Conservation (phyloP, 805 yeast genomes). For the Saccharomycopsis microspora region DNA sequence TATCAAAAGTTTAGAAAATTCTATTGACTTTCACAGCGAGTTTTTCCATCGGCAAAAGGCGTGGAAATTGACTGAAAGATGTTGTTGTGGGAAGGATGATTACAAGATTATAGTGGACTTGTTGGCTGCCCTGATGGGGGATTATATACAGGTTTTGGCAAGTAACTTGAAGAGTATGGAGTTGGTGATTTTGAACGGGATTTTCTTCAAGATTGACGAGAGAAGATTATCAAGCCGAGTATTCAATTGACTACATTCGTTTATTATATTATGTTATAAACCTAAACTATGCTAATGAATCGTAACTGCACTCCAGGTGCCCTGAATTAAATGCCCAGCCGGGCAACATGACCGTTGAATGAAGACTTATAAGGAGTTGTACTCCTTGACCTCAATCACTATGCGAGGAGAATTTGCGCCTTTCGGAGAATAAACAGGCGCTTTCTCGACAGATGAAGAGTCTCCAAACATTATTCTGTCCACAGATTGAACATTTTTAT, state of each 20-base stretch:
- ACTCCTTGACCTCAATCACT: too few species aligned
- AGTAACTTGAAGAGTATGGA: conserved; percentile 3
- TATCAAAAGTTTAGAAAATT: conserved; percentile 4
- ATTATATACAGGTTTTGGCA: conserved; percentile 2
- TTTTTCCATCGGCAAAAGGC: conserved; percentile 10
- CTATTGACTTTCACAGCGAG: conserved; percentile 5
- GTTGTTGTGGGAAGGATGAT: conserved; percentile 4
- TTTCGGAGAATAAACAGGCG: too few species aligned
- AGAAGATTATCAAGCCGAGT: not conserved
- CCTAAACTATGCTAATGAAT: too few species aligned
- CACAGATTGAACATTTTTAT: too few species aligned
- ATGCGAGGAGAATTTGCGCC: too few species aligned
- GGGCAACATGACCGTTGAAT: too few species aligned
- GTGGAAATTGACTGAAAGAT: conserved; percentile 8
- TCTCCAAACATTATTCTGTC: too few species aligned
- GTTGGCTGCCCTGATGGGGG: conserved; percentile 2
- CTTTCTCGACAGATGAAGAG: too few species aligned
- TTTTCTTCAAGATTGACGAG: conserved; percentile 4
- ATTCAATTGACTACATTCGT: not conserved
- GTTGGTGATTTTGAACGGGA: conserved; percentile 9
- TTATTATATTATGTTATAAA: too few species aligned
- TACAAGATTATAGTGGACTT: conserved; percentile 7
- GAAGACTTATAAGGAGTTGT: too few species aligned
- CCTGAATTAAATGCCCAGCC: too few species aligned
- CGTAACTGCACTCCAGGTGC: too few species aligned